Percentiles rank a stretch among this genome's conserved stretches.
Evolutionary conservation across 371 early-diverging fungal genomes (phyloP).

Genomic region (Lichtheimia ramosa): DNA sequence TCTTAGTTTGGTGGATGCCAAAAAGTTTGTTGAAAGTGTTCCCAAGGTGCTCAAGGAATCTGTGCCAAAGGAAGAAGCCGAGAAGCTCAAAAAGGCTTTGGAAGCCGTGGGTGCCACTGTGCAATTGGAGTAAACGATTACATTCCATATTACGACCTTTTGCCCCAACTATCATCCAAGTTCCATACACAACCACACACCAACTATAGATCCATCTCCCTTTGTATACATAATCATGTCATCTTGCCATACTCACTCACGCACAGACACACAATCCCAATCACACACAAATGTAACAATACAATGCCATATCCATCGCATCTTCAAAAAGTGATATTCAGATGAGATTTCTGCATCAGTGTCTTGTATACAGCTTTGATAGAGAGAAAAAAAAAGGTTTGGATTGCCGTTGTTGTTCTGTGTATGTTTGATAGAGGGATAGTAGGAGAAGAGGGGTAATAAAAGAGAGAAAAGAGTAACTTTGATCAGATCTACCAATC

Average conservation of each 20-base stretch:
- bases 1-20: constrained; percentile 95
- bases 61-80: constrained; percentile 94
- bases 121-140: constrained; percentile 75
- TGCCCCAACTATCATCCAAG: background rate
- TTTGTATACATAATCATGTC: no score
- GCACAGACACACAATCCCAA: no score
- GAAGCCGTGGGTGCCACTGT: constrained; percentile 95
- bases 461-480: background rate
- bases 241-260: no score
- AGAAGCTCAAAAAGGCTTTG: constrained; percentile 93
- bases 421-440: background rate
- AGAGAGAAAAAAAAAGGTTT: no score
- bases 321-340: no score
- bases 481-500: constrained; percentile 53
- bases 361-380: no score
- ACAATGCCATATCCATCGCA: no score
- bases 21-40: constrained; percentile 97
- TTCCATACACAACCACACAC: no score
- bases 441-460: background rate
- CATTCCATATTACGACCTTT: background rate
- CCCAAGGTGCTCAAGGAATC: constrained; percentile 94
- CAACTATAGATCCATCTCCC: no score
- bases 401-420: background rate
- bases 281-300: no score
- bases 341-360: no score